Conservation (phyloP, 176 grass and related monocot species). For the Carex parvula region DNA sequence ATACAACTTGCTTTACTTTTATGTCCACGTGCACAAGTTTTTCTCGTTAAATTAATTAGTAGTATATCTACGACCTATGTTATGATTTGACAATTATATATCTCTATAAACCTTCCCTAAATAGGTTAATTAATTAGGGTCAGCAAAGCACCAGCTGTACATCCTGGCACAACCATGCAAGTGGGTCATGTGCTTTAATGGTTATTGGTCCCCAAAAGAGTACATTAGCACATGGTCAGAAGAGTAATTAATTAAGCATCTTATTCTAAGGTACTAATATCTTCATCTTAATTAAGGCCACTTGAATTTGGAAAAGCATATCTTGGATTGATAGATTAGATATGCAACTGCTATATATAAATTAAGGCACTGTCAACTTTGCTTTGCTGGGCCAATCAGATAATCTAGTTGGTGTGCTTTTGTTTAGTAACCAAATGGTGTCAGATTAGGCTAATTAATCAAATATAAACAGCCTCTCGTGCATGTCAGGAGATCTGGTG, state of each 20-base stretch:
- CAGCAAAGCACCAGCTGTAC: slow-evolving; percentile 13
- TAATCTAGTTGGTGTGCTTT: slow-evolving; percentile 13
- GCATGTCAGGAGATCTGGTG: background rate
- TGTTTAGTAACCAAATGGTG: slow-evolving; percentile 3
- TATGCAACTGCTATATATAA: background rate
- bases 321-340: background rate
- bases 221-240: slow-evolving; percentile 5
- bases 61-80: background rate
- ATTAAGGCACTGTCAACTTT: background rate
- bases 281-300: background rate
- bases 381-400: slow-evolving; percentile 9
- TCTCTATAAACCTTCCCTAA: background rate
- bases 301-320: slow-evolving; percentile 19
- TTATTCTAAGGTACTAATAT: background rate
- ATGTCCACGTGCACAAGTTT: background rate
- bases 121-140: background rate
- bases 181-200: background rate
- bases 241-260: slow-evolving; percentile 13
- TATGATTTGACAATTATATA: background rate
- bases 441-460: slow-evolving; percentile 5
- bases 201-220: background rate
- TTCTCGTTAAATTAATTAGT: background rate
- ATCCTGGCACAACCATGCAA: slow-evolving; percentile 8
- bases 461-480: background rate
- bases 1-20: too few relatives aligned